Base-by-base conservation (phyloP, 2,329 filamentous ascomycete genomes). In the Ceratocystiopsis sp. region DNA sequence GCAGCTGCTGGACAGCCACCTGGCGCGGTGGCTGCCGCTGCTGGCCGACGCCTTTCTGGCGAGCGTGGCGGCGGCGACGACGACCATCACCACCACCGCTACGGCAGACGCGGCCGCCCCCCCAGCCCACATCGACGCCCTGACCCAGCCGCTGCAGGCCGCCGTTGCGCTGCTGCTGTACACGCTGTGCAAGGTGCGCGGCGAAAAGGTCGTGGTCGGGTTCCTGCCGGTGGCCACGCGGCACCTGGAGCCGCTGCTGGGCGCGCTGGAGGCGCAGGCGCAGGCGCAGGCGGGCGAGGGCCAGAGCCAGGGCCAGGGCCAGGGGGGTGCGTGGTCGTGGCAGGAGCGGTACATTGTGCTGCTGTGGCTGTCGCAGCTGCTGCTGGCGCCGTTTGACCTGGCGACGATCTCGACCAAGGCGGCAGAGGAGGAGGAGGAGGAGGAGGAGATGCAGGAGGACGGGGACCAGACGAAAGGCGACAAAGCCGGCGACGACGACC, bases 161-260 rank as follows among this genome's bases (percentile, higher is more conserved):
- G 86, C 84, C 5, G 77, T 93, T 44, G 84, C 80, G 57, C 75
- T 72, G 48, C 67, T 96, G 2, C 60, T 98, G 34, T 96, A 96
- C 57, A 80, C 80, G 0, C 80, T 98, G 47, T 95, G 86, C 68
- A 98, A 98, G 61, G 80, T 96, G 41, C 75, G 91, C 42, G 89
- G 91, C 19, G 79, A 91, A 57, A 96, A 96, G 60, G 80, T 98
- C 42, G 80, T 98, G 52, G 78, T 86, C 42, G 76, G 84, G 37
- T 95, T 96, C 55, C 66, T 98, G 50, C 89, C 83, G 56, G 93
- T 91, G 50, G 91, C 96, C 58, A 80, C 86, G 2, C 80, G 73
- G 54, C 80, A 87, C 54, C 71, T 98, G 14, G 87, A 94, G 57
- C 70, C 80, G 1, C 69, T 98, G 47, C 67, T 95, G 10, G 68